Percentiles rank a stretch among this genome's conserved stretches.
Evolutionary conservation across 2,329 filamentous ascomycete species (phyloP).

Genomic region (Ceratocystis diversiconidia): DNA sequence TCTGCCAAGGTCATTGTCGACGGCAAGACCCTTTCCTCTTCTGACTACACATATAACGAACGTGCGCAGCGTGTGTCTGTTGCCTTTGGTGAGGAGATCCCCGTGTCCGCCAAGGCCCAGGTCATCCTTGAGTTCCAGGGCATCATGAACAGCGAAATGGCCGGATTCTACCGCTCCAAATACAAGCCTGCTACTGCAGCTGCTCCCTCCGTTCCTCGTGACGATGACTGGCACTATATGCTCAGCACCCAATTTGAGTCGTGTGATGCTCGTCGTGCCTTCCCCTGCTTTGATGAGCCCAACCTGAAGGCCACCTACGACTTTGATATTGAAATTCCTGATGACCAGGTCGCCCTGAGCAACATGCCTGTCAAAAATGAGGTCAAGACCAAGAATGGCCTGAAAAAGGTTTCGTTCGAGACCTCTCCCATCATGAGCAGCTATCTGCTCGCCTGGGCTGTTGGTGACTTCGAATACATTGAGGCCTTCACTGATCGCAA

Average conservation of each 20-base stretch:
- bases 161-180: slow-evolving; percentile 84
- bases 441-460: slow-evolving; percentile 80
- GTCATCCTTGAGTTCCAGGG: slow-evolving; percentile 64
- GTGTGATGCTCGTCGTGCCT: slow-evolving; percentile 84
- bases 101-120: slow-evolving; percentile 48
- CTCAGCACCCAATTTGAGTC: slow-evolving; percentile 96
- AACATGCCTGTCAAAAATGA: slow-evolving; percentile 84
- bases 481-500: slow-evolving; percentile 79
- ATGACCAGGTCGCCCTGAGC: slow-evolving; percentile 75
- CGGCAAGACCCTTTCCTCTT: slow-evolving; percentile 29
- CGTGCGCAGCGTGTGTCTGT: slow-evolving; percentile 74
- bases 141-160: slow-evolving; percentile 79
- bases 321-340: slow-evolving; percentile 80
- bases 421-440: slow-evolving; percentile 83
- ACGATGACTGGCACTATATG: slow-evolving; percentile 55
- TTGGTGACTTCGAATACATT: slow-evolving; percentile 94
- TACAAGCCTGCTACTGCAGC: slow-evolving; percentile 70
- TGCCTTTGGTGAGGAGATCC: slow-evolving; percentile 57
- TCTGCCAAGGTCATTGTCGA: slow-evolving; percentile 43
- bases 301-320: slow-evolving; percentile 95
- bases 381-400: slow-evolving; percentile 45
- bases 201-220: slow-evolving; percentile 63
- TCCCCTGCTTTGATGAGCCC: slow-evolving; percentile 96
- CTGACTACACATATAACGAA: slow-evolving; percentile 63
- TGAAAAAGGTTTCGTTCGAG: slow-evolving; percentile 65